phyloP scores from a whole-genome alignment of 441 rosid genomes.

The Capsella rubella region DNA sequence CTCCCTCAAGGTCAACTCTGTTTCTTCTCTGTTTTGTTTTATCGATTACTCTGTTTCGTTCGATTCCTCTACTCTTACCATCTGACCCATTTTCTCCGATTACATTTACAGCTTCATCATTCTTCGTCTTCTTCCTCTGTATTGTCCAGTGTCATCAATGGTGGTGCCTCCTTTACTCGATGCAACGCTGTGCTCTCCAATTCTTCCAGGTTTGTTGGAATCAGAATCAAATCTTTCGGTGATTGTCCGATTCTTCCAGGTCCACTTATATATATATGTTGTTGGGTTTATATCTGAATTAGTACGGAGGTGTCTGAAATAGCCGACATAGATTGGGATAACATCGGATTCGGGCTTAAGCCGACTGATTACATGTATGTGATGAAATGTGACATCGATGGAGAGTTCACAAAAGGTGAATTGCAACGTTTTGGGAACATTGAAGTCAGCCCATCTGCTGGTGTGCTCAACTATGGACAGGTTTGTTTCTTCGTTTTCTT shows the following conservation, averaged over 20 bases:
- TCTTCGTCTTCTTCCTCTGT: constrained; percentile 44
- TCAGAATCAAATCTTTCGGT: neutral
- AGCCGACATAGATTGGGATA: constrained; percentile 86
- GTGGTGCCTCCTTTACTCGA: constrained; percentile 48
- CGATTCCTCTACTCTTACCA: too few species aligned
- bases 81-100: neutral
- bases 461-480: constrained; percentile 95
- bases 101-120: constrained; percentile 48
- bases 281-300: constrained; percentile 8
- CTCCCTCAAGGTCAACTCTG: constrained; percentile 52
- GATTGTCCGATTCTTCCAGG: neutral
- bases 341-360: constrained; percentile 72
- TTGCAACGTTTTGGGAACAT: constrained; percentile 85
- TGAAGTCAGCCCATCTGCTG: constrained; percentile 88
- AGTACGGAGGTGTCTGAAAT: constrained; percentile 54
- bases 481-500: constrained; percentile 40
- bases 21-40: neutral
- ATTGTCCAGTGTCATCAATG: constrained; percentile 34
- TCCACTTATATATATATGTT: neutral
- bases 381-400: constrained; percentile 70
- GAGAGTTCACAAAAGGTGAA: constrained; percentile 68
- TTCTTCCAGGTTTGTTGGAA: constrained; percentile 51
- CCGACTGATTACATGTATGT: constrained; percentile 86
- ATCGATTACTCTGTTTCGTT: neutral
- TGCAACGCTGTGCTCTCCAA: constrained; percentile 55